phyloP scores from a whole-genome alignment of 768 basidiomycete species.

The Mrakia frigida region DNA sequence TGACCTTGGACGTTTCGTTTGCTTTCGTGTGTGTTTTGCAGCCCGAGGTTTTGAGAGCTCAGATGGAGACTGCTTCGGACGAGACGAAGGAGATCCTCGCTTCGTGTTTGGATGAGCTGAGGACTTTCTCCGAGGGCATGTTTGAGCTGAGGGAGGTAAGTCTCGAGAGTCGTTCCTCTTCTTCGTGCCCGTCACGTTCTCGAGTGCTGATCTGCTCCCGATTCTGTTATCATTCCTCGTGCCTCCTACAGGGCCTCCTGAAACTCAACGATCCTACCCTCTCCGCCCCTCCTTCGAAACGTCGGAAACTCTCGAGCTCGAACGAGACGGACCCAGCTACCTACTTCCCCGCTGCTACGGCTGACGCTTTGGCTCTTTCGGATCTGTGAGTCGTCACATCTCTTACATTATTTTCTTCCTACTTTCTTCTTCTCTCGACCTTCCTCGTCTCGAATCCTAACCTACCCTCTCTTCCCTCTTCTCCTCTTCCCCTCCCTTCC shows the following conservation, averaged over 20 bases:
- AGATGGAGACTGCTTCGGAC: slow-evolving; percentile 1
- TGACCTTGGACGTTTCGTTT: background rate
- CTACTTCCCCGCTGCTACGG: slow-evolving; percentile 21
- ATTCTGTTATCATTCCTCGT: background rate
- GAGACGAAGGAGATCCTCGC: slow-evolving; percentile 21
- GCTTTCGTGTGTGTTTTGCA: background rate
- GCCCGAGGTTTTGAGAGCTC: background rate
- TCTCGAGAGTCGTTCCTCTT: background rate
- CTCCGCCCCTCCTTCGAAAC: slow-evolving; percentile 24
- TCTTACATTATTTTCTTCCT: background rate
- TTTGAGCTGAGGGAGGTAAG: slow-evolving; percentile 31
- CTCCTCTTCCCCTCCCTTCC: background rate
- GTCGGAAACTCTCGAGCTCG: slow-evolving; percentile 19
- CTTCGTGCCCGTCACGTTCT: background rate
- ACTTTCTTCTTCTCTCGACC: no score
- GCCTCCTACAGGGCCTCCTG: slow-evolving; percentile 9
- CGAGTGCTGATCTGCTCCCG: background rate
- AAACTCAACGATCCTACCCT: slow-evolving; percentile 11
- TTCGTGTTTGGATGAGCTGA: slow-evolving; percentile 16
- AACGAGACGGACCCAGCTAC: slow-evolving; percentile 5
- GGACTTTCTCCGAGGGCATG: slow-evolving; percentile 27
- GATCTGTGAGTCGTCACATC: slow-evolving; percentile 13
- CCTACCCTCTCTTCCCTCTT: background rate
- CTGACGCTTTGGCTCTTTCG: slow-evolving; percentile 26
- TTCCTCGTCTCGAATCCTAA: background rate